Conservation (phyloP, 192 early-diverging fungal genomes). For the Umbelopsis vinacea region DNA sequence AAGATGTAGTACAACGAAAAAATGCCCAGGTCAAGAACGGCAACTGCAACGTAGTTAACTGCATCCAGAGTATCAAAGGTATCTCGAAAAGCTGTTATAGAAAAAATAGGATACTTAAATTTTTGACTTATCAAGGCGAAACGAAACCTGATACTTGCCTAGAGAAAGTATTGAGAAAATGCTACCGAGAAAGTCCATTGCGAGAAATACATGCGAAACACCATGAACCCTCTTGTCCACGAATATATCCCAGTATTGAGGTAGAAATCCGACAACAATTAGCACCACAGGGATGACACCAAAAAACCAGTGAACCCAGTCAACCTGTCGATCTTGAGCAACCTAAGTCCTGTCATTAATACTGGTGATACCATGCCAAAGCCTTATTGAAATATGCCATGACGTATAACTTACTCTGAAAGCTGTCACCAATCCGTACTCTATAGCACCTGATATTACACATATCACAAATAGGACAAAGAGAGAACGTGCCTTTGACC, state of each 20-base stretch:
- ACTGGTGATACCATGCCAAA: not conserved
- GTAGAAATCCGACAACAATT: slow-evolving; percentile 45
- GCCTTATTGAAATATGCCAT: too few species aligned
- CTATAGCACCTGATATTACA: slow-evolving; percentile 24
- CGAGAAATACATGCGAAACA: slow-evolving; percentile 47
- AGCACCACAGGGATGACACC: slow-evolving; percentile 49
- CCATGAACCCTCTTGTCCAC: slow-evolving; percentile 40
- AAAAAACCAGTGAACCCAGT: slow-evolving; percentile 41
- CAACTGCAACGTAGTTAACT: slow-evolving; percentile 34
- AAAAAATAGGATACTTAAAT: slow-evolving; percentile 14
- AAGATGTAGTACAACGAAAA: slow-evolving; percentile 32
- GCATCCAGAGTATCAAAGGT: slow-evolving; percentile 28
- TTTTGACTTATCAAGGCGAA: not conserved
- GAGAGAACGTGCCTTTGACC: not conserved
- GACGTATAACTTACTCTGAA: slow-evolving; percentile 10
- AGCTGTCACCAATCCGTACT: slow-evolving; percentile 32
- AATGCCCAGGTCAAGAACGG: slow-evolving; percentile 29
- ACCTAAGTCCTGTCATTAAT: slow-evolving; percentile 20
- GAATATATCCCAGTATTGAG: slow-evolving; percentile 49
- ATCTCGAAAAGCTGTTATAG: slow-evolving; percentile 12
- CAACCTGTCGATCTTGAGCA: slow-evolving; percentile 30
- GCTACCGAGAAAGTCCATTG: slow-evolving; percentile 46
- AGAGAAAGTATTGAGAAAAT: slow-evolving; percentile 49
- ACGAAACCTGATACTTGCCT: slow-evolving; percentile 25
- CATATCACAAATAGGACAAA: not conserved